phyloP scores from a whole-genome alignment of 2,329 filamentous ascomycete genomes.

The Aspergillus sojae region DNA sequence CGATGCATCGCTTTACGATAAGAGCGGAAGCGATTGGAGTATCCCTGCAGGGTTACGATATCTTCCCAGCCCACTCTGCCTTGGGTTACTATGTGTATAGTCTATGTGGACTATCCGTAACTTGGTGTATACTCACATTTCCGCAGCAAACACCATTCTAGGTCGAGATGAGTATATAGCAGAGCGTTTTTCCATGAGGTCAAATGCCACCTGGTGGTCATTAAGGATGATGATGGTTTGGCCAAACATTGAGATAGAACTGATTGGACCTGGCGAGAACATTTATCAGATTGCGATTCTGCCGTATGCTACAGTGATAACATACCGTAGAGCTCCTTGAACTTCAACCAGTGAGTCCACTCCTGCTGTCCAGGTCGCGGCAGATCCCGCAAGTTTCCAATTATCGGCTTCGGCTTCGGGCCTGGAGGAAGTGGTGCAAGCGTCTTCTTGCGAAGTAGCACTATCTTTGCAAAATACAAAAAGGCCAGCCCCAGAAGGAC shows the following conservation, averaged over 20 bases:
- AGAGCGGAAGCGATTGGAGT: constrained; percentile 40
- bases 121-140: constrained; percentile 34
- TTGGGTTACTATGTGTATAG: neutral
- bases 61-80: constrained; percentile 40
- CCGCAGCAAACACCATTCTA: constrained; percentile 28
- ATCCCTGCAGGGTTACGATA: constrained; percentile 35
- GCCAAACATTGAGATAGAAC: constrained; percentile 37
- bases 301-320: neutral
- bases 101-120: neutral
- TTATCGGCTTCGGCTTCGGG: constrained; percentile 7
- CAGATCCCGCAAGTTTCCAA: constrained; percentile 9
- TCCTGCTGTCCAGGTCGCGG: constrained; percentile 6
- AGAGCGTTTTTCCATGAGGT: constrained; percentile 36
- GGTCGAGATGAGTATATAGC: constrained; percentile 30
- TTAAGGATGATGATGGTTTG: constrained; percentile 37
- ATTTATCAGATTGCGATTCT: neutral
- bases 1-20: constrained; percentile 51
- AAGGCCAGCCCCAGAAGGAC: neutral
- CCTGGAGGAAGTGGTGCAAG: constrained; percentile 5
- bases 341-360: constrained; percentile 6
- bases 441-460: neutral
- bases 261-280: constrained; percentile 29
- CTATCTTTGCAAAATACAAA: neutral
- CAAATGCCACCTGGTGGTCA: constrained; percentile 28
- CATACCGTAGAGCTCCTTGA: constrained; percentile 11